Evolutionary conservation across 352 stramenopile species (phyloP), one percentile per base, ranked within the genome.

Genomic region (Phytophthora agathidicida): DNA sequence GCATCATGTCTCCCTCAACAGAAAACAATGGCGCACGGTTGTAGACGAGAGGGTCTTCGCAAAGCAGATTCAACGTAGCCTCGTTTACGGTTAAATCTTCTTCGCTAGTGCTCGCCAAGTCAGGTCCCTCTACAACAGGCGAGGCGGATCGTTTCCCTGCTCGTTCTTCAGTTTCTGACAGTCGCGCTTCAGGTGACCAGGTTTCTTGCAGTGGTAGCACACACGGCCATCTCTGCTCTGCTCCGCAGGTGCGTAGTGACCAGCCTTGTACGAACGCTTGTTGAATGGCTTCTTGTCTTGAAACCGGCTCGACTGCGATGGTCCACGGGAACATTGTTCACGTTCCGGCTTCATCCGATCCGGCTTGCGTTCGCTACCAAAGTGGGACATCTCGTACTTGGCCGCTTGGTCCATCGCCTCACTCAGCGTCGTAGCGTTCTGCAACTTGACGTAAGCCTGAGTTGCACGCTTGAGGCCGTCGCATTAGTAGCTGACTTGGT

Each of bases 1-100:
- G 30, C 16, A 22, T 14, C 22, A 60, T 32, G 11, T 39, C 28
- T 43, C 19, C 38, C 23, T 42, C 36, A 5, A 43, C 6, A 4
- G 19, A 49, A 47, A 60, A 50, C 13, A 60, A 43, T 41, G 39
- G 22, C n/a, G 27, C 23, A 2, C 26, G 32, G 3, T 42, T 45
- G 22, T 60, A 60, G 13, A 60, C 27, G 38, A 60, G 50, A 60
- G 38, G 50, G 37, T 60, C 27, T 27, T 51, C 50, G 30, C 36
- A 46, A 46, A 56, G 47, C 8, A 56, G 32, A 36, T 46, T 37
- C 35, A 56, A 35, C 47, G 35, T 51, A 47, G 33, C 27, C 11
- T 46, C 32, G 22, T 43, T 50, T 47, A 60, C 30, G 31, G 37
- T 43, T 60, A 51, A 50, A 24, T 42, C 30, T 33, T 51, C 28